Percentiles rank a stretch among this genome's conserved stretches.
These are phyloP conservation scores for Dendrobium officinale DNA, from an alignment of 106 monocot species.

Conservation along the genomic window DNA sequence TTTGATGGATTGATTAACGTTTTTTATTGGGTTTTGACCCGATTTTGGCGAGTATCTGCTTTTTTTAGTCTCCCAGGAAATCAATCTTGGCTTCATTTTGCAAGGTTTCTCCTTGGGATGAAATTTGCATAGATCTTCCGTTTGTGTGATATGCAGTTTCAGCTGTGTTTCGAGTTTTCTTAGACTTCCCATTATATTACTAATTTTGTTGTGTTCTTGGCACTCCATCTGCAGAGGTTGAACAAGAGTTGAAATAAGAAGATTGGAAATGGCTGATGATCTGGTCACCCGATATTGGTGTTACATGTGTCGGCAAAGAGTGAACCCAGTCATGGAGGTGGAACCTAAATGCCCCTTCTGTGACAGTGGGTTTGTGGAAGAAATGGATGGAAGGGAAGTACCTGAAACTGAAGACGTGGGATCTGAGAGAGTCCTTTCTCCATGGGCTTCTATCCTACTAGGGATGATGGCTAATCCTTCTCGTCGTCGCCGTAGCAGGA, in stretches of 20 bases:
- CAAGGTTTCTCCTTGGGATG: background rate
- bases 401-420: background rate
- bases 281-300: constrained; percentile 28
- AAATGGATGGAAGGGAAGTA: constrained; percentile 18
- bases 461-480: constrained; percentile 24
- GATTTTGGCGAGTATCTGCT: too few relatives aligned
- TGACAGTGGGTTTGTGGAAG: constrained; percentile 38
- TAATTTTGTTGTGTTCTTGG: background rate
- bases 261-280: constrained; percentile 20
- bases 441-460: constrained; percentile 33
- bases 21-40: too few relatives aligned
- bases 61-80: too few relatives aligned
- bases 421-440: constrained; percentile 17
- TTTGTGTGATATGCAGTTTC: background rate
- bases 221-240: background rate
- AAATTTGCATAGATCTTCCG: background rate
- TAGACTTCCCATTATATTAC: background rate
- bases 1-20: too few relatives aligned
- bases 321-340: constrained; percentile 25
- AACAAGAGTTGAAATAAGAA: background rate
- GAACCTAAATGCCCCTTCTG: constrained; percentile 50
- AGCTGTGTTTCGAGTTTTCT: background rate
- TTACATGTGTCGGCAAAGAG: constrained; percentile 29
- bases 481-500: constrained; percentile 8
- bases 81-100: background rate